Evolutionary conservation across 2,329 filamentous ascomycete genomes (phyloP), one percentile per base, ranked within the genome.

Genomic region (Claviceps cyperi): DNA sequence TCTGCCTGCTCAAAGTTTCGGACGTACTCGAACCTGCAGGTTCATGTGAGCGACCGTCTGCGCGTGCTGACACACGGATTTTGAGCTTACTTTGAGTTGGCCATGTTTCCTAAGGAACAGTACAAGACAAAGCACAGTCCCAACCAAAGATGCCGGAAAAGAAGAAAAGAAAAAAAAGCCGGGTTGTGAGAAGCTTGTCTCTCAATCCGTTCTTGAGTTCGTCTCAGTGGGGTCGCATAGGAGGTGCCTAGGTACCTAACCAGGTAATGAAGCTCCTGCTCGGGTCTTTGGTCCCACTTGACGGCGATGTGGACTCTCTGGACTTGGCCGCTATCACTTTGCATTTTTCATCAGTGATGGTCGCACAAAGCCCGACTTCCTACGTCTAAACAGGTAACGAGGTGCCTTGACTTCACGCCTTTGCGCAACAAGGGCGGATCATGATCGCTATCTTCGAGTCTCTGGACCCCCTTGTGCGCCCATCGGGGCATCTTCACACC

Each of bases 1-100:
- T 96, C 89, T 6, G 81, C 71, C 61, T 85, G 85, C 73, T 98
- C 92, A 62, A 97, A 97, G 46, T 73, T 69, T 64, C 86, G 87
- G 55, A 97, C 91, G 67, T 98, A 98, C 70, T 94, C 90, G 64
- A 89, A 97, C 67, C 87, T 95, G 45, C 5, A 4, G 49, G 17
- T 32, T 44, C 22, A 37, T 37, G 48, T 54, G 19, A 52, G 43
- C 35, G 28, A 28, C 47, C n/a, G 24, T 32, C 24, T 47, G 17
- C n/a, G 7, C n/a, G 48, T 24, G 32, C 5, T 36, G 17, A 44
- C 35, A 45, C 19, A 50, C 28, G 6, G 11, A 21, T 22, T 21
- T 38, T 44, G 5, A 32, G 55, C 65, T 54, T 59, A 76, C 75
- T 73, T 76, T 55, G 75, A 78, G 59, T 78, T 78, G 11, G 75